Conservation (phyloP, 2,329 filamentous ascomycete genomes). For the Penicillium freii region DNA sequence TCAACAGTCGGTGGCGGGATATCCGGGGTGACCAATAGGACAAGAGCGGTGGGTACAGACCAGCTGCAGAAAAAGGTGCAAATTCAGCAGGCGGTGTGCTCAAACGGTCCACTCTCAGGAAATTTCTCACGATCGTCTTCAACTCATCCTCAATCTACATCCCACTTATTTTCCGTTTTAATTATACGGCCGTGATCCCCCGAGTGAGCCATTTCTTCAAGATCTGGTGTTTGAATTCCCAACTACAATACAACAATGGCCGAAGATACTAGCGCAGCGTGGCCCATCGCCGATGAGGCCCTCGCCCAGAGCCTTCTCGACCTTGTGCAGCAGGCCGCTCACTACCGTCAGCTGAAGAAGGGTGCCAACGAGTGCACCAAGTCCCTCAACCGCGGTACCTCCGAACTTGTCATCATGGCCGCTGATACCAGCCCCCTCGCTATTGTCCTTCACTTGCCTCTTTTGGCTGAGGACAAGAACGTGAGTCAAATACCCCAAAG, state of each 20-base stretch:
- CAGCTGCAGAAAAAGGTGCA: not conserved
- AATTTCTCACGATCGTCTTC: slow-evolving; percentile 3
- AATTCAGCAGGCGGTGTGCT: slow-evolving; percentile 6
- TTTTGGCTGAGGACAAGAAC: slow-evolving; percentile 77
- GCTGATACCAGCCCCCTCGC: slow-evolving; percentile 84
- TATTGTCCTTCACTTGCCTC: slow-evolving; percentile 83
- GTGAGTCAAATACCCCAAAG: slow-evolving; percentile 19
- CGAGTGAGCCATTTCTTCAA: slow-evolving; percentile 38
- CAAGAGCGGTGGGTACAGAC: too few relatives aligned
- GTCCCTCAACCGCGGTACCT: slow-evolving; percentile 85
- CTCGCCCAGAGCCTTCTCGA: slow-evolving; percentile 81
- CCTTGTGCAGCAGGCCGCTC: slow-evolving; percentile 68
- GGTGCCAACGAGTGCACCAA: slow-evolving; percentile 85
- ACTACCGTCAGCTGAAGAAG: slow-evolving; percentile 75
- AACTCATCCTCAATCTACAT: slow-evolving; percentile 3
- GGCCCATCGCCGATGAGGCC: slow-evolving; percentile 70
- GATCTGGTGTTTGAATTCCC: slow-evolving; percentile 20
- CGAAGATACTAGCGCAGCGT: slow-evolving; percentile 49
- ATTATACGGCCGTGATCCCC: slow-evolving; percentile 37
- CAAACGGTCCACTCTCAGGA: not conserved
- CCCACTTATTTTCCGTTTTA: slow-evolving; percentile 3
- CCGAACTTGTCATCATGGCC: slow-evolving; percentile 53
- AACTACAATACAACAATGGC: slow-evolving; percentile 28
- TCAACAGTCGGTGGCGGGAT: not conserved
- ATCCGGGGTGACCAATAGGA: not conserved